phyloP scores from a whole-genome alignment of 805 yeast genomes.

The Ogataea paraovalis region DNA sequence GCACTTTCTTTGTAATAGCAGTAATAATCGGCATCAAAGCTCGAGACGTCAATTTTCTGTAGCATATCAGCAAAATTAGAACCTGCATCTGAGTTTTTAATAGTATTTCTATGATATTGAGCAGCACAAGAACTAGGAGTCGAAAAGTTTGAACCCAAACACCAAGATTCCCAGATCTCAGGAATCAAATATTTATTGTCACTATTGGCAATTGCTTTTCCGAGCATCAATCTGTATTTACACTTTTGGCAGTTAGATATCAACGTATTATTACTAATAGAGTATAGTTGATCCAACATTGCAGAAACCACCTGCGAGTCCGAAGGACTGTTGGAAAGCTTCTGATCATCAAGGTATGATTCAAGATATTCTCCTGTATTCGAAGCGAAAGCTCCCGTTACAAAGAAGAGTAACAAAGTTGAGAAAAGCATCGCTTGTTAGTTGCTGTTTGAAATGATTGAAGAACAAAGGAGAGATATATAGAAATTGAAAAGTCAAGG shows the following conservation, averaged over 20 bases:
- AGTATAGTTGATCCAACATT: conserved; percentile 4
- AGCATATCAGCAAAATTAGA: conserved; percentile 51
- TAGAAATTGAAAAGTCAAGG: no score
- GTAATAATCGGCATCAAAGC: conserved; percentile 56
- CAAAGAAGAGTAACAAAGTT: background rate
- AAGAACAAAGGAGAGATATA: no score
- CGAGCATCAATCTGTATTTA: conserved; percentile 32
- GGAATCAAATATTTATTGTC: conserved; percentile 39
- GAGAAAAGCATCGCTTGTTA: no score
- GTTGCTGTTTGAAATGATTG: no score
- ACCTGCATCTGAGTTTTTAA: conserved; percentile 34
- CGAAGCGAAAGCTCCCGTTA: background rate
- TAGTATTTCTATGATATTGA: conserved; percentile 37
- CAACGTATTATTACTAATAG: conserved; percentile 13
- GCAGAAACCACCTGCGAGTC: conserved; percentile 7
- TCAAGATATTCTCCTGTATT: background rate
- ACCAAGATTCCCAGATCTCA: conserved; percentile 39
- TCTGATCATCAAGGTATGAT: background rate
- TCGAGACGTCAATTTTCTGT: conserved; percentile 46
- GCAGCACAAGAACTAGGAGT: conserved; percentile 27
- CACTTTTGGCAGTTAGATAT: conserved; percentile 32
- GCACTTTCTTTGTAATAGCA: conserved; percentile 45
- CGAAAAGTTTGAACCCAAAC: conserved; percentile 31
- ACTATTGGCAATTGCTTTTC: conserved; percentile 34
- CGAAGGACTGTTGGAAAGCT: conserved; percentile 1